Conservation (phyloP, 2,329 filamentous ascomycete genomes). For the Scedosporium boydii region DNA sequence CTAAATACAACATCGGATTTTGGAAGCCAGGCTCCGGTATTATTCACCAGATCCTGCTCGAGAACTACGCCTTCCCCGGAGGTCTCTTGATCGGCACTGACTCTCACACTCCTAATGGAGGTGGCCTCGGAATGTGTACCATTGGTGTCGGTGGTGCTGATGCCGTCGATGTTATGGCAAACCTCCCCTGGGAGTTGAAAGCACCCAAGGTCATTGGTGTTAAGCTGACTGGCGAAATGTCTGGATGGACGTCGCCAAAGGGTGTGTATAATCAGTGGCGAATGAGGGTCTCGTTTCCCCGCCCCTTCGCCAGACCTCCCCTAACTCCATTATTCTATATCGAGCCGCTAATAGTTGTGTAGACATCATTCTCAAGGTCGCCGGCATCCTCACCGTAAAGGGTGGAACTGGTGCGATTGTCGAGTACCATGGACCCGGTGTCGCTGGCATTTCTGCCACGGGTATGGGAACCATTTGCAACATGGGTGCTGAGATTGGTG, state of each 20-base stretch:
- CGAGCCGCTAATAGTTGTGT: slow-evolving; percentile 10
- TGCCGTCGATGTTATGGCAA: slow-evolving; percentile 96
- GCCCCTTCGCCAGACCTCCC: neutral
- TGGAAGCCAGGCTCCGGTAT: slow-evolving; percentile 98
- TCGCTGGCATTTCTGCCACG: slow-evolving; percentile 54
- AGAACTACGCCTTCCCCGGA: slow-evolving; percentile 99
- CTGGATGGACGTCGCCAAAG: slow-evolving; percentile 89
- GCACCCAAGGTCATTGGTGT: slow-evolving; percentile 96
- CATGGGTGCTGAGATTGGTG: slow-evolving; percentile 59
- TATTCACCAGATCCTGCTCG: slow-evolving; percentile 96
- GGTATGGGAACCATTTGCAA: slow-evolving; percentile 78
- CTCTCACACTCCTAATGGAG: slow-evolving; percentile 94
- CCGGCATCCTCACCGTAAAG: slow-evolving; percentile 94
- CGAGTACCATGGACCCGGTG: slow-evolving; percentile 65
- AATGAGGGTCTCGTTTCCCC: neutral
- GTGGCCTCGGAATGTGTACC: slow-evolving; percentile 88
- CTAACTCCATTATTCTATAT: neutral
- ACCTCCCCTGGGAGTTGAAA: slow-evolving; percentile 96
- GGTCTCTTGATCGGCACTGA: slow-evolving; percentile 96
- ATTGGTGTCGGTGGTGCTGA: slow-evolving; percentile 98
- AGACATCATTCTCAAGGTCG: slow-evolving; percentile 97
- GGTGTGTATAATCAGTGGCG: slow-evolving; percentile 39
- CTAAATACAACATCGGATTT: slow-evolving; percentile 99
- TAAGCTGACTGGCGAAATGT: slow-evolving; percentile 80
- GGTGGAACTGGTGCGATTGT: slow-evolving; percentile 90